Evolutionary conservation across 1,284 basidiomycete genomes (phyloP).

Genomic region (Cryptococcus jaspeensis): DNA sequence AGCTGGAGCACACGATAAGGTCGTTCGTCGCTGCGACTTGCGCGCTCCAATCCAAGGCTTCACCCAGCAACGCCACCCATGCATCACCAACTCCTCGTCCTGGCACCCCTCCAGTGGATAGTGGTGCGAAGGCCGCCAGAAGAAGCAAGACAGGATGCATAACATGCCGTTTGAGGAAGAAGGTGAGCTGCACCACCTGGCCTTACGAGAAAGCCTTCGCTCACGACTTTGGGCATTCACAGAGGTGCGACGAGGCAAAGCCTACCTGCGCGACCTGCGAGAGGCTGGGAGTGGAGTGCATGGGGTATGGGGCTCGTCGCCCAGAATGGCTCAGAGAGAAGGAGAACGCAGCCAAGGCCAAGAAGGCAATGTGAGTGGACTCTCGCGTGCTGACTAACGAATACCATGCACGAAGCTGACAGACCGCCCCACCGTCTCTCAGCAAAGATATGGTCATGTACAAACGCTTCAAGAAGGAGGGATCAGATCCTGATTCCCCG

Average conservation of each 20-base stretch:
- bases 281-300: constrained; percentile 7
- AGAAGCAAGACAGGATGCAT: constrained; percentile 6
- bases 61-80: too few species aligned
- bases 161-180: constrained; percentile 7
- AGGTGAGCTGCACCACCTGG: neutral
- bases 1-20: too few species aligned
- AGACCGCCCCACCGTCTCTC: neutral
- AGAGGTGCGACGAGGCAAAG: constrained; percentile 10
- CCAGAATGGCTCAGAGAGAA: constrained; percentile 8
- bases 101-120: neutral
- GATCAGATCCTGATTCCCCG: neutral
- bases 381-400: neutral
- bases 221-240: neutral
- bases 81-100: too few species aligned
- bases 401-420: neutral
- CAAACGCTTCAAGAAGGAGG: neutral
- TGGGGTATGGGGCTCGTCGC: constrained; percentile 8
- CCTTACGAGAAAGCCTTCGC: neutral
- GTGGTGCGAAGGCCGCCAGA: neutral
- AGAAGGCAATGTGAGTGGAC: constrained; percentile 5
- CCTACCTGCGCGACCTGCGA: constrained; percentile 6
- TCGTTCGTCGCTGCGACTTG: too few species aligned
- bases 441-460: constrained; percentile 1
- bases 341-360: neutral
- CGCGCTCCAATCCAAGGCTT: too few species aligned